phyloP scores from a whole-genome alignment of 1,139 yeast species.

The Eremothecium sinecaudum region DNA sequence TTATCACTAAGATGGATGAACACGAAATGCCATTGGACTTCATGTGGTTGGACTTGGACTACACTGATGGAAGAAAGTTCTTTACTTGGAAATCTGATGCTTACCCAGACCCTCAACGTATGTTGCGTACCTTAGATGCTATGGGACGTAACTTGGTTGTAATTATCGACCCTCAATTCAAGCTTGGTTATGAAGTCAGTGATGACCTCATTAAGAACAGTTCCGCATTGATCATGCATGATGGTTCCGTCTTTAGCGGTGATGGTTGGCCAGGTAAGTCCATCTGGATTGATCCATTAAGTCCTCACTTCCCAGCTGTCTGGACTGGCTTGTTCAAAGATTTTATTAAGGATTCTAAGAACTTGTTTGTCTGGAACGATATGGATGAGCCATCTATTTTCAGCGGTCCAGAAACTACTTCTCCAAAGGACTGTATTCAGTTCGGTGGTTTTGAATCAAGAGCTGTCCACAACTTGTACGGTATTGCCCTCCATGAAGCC shows the following conservation, averaged over 20 bases:
- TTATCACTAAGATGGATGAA: slow-evolving; percentile 61
- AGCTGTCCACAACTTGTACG: slow-evolving; percentile 78
- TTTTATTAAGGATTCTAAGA: slow-evolving; percentile 47
- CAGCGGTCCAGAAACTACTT: slow-evolving; percentile 87
- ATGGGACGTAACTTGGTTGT: slow-evolving; percentile 77
- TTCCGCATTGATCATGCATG: slow-evolving; percentile 37
- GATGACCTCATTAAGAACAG: slow-evolving; percentile 37
- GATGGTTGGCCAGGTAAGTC: slow-evolving; percentile 99
- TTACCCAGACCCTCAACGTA: slow-evolving; percentile 64
- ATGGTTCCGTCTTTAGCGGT: slow-evolving; percentile 55
- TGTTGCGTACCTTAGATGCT: slow-evolving; percentile 55
- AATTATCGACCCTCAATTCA: slow-evolving; percentile 87
- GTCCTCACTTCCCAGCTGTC: slow-evolving; percentile 48
- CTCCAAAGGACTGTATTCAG: slow-evolving; percentile 74
- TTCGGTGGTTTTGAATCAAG: slow-evolving; percentile 82
- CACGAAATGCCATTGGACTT: slow-evolving; percentile 77
- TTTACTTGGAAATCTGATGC: slow-evolving; percentile 78
- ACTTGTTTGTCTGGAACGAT: slow-evolving; percentile 89
- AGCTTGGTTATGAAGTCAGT: slow-evolving; percentile 58
- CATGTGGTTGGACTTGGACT: slow-evolving; percentile 93
- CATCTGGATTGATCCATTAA: slow-evolving; percentile 80
- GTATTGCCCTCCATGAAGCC: slow-evolving; percentile 68
- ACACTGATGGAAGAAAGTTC: slow-evolving; percentile 74
- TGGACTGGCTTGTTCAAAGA: slow-evolving; percentile 48
- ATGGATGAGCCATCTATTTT: slow-evolving; percentile 97